Conservation (phyloP, 2,329 filamentous ascomycete genomes). For the Ascomycota sp. region DNA sequence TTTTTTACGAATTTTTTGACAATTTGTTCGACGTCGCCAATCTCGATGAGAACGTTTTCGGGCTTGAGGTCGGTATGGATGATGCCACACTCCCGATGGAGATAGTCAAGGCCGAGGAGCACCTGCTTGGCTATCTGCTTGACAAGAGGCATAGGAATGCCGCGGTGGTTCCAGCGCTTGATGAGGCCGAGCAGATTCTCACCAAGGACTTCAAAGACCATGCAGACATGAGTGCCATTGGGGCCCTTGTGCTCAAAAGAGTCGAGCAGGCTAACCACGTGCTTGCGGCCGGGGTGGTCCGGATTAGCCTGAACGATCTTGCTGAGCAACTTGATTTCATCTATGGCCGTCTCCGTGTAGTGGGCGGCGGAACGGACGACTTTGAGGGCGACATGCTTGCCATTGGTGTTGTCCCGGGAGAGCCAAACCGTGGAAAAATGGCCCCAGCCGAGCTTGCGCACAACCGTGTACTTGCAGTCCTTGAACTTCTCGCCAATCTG, state of each 20-base stretch:
- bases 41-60: constrained; percentile 96
- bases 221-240: constrained; percentile 91
- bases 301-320: constrained; percentile 93
- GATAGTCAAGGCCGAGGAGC: constrained; percentile 80
- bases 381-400: constrained; percentile 92
- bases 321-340: constrained; percentile 96
- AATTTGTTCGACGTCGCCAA: constrained; percentile 96
- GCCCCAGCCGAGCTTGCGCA: constrained; percentile 93
- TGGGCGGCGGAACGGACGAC: constrained; percentile 94
- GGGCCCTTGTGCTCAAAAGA: constrained; percentile 96
- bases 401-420: constrained; percentile 62
- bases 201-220: constrained; percentile 96
- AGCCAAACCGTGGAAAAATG: constrained; percentile 96
- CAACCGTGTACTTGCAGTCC: constrained; percentile 86
- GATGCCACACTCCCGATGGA: constrained; percentile 95
- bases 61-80: constrained; percentile 97
- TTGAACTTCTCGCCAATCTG: constrained; percentile 92
- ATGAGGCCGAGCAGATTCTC: constrained; percentile 90
- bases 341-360: constrained; percentile 96
- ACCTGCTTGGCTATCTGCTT: constrained; percentile 99
- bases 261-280: constrained; percentile 89
- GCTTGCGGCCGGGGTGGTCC: constrained; percentile 78
- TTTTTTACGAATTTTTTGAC: constrained; percentile 90
- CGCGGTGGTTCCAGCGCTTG: constrained; percentile 95
- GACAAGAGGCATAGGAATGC: constrained; percentile 87